phyloP scores from a whole-genome alignment of 2,329 filamentous ascomycete species.

The Colletotrichum lupini region DNA sequence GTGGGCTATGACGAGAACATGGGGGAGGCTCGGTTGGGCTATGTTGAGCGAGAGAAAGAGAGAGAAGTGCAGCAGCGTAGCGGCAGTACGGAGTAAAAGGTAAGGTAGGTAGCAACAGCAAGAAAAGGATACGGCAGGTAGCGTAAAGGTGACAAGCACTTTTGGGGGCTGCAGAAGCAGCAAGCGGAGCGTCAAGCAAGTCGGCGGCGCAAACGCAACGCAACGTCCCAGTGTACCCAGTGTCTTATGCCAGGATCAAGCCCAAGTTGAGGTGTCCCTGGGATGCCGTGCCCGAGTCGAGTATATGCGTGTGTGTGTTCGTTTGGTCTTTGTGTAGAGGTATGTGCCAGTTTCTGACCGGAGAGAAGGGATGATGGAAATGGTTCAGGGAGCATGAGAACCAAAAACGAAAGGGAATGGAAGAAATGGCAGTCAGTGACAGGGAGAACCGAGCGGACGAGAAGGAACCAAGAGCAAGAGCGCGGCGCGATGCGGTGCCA shows the following conservation, averaged over 20 bases:
- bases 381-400: neutral
- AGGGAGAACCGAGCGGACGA: neutral
- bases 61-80: neutral
- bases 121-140: neutral
- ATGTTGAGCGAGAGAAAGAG: neutral
- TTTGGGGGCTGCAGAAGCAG: neutral
- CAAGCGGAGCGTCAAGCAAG: neutral
- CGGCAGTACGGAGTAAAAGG: too few relatives aligned
- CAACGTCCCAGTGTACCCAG: neutral
- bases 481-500: neutral
- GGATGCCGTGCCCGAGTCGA: neutral
- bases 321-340: neutral
- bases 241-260: neutral
- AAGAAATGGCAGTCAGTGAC: neutral
- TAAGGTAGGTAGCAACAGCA: neutral
- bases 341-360: neutral
- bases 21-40: conserved; percentile 34
- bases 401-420: neutral
- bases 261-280: neutral
- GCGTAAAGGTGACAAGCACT: neutral
- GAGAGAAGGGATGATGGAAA: neutral
- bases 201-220: neutral
- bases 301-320: neutral
- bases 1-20: conserved; percentile 48
- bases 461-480: neutral